Evolutionary conservation across 306 rosid genomes (phyloP), one percentile per base, ranked within the genome.

Genomic region (Aeschynomene evenia): DNA sequence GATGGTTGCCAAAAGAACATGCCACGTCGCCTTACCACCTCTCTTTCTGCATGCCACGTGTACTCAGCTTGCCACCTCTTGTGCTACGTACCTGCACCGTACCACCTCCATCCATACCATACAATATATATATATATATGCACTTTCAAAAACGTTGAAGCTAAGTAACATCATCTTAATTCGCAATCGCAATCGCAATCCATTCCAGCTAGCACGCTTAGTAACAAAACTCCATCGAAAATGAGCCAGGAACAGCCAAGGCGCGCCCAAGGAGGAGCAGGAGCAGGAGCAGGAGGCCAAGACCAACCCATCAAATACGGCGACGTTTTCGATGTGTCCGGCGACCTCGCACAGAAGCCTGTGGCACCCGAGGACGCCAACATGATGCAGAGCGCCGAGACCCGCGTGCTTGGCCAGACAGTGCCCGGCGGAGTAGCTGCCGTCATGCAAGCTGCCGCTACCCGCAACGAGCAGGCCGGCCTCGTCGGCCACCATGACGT

Each of bases 311-410:
- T 90, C 63, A 93, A 75, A 61, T 88, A 86, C 77, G 89, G 89
- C 40, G 91, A 86, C 79, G 83, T 86, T 63, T 90, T 86, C 26
- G 21, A 64, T 3, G 84, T 93, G 31, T 77, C 83, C 20, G 91
- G 90, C 0, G 82, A 88, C 6, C 91, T 86, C 1, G 90, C 89
- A 0, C 14, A 83, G 48, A 78, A 82, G 81, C 70, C 86, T 0
- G 54, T 93, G 11, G 79, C 90, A 2, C 97, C 94, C 0, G 82
- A 67, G 40, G 92, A 94, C 11, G 97, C 96, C 0, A 81, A 85
- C 67, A 88, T 85, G 97, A 90, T 93, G 97, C 90, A 90, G 77
- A 84, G 87, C 0, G 96, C 96, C 0, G 96, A 90, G 68, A 49
- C 74, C 37, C 21, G 73, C 48, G 85, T 83, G 40, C 57, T 90